Evolutionary conservation across 2,329 filamentous ascomycete species (phyloP).

Genomic region (Epichloe gansuensis): DNA sequence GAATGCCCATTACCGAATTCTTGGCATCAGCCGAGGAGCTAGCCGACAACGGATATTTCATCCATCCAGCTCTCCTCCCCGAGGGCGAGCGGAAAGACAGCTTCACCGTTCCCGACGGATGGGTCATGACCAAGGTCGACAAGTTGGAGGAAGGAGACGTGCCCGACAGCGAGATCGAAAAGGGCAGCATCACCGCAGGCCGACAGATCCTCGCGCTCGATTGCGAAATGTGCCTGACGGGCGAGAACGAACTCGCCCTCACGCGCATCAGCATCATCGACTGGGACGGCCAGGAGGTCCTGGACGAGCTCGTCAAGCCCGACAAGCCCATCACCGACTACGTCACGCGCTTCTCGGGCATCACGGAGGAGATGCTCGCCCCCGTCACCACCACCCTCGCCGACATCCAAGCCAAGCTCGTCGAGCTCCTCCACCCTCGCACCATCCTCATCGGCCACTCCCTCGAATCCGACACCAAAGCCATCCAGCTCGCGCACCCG

Average conservation of each 20-base stretch:
- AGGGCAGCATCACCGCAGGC: slow-evolving; percentile 74
- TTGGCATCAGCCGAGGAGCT: slow-evolving; percentile 62
- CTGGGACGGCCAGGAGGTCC: slow-evolving; percentile 71
- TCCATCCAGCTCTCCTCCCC: slow-evolving; percentile 68
- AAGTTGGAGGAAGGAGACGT: slow-evolving; percentile 54
- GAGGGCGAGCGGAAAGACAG: slow-evolving; percentile 42
- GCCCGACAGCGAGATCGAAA: slow-evolving; percentile 58
- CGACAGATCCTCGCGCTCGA: slow-evolving; percentile 72
- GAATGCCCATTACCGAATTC: slow-evolving; percentile 73
- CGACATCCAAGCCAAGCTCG: slow-evolving; percentile 71
- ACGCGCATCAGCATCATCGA: slow-evolving; percentile 78
- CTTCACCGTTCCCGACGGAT: slow-evolving; percentile 52
- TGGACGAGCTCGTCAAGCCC: slow-evolving; percentile 91
- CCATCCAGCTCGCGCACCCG: slow-evolving; percentile 76
- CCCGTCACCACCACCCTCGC: slow-evolving; percentile 69
- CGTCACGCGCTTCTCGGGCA: slow-evolving; percentile 82
- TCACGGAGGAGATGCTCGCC: slow-evolving; percentile 74
- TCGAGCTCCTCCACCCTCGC: slow-evolving; percentile 57
- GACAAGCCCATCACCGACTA: slow-evolving; percentile 83
- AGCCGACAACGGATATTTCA: slow-evolving; percentile 67
- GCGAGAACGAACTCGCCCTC: slow-evolving; percentile 65
- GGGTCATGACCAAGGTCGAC: slow-evolving; percentile 67
- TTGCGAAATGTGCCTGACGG: slow-evolving; percentile 95
- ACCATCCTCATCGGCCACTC: slow-evolving; percentile 73
- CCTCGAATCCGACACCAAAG: slow-evolving; percentile 71